These are phyloP conservation scores for Pyracantha coccinea DNA, from an alignment of 331 rosid genomes.

Conservation along the genomic window DNA sequence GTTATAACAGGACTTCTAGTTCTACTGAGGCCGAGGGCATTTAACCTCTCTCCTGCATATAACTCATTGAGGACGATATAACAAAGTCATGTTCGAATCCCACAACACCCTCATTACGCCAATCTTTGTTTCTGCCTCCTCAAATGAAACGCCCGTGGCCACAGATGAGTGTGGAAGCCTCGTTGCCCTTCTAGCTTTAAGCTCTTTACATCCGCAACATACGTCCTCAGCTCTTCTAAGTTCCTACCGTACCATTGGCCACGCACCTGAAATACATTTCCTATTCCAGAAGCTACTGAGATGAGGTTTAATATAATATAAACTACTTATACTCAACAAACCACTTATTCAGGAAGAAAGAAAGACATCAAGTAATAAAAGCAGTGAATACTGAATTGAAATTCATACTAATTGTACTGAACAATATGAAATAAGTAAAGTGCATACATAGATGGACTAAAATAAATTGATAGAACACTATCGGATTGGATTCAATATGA, in stretches of 20 bases:
- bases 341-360: no score
- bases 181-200: constrained; percentile 42
- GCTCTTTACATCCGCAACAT: constrained; percentile 67
- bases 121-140: constrained; percentile 60
- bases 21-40: not conserved
- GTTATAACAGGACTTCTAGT: not conserved
- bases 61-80: constrained; percentile 25
- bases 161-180: constrained; percentile 59
- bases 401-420: no score
- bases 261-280: constrained; percentile 51
- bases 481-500: no score
- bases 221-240: constrained; percentile 47
- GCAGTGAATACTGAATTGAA: no score
- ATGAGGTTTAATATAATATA: no score
- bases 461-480: no score
- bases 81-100: constrained; percentile 48
- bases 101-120: constrained; percentile 82
- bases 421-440: no score
- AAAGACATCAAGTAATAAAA: no score
- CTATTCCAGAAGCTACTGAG: constrained; percentile 24
- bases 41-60: constrained; percentile 5
- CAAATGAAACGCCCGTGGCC: constrained; percentile 56
- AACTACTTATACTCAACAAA: no score
- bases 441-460: no score
- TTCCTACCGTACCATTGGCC: constrained; percentile 68